Percentiles rank a stretch among this genome's conserved stretches.
These are phyloP conservation scores for Phytophthora capsici DNA, from an alignment of 352 stramenopile genomes.

Conservation along the genomic window DNA sequence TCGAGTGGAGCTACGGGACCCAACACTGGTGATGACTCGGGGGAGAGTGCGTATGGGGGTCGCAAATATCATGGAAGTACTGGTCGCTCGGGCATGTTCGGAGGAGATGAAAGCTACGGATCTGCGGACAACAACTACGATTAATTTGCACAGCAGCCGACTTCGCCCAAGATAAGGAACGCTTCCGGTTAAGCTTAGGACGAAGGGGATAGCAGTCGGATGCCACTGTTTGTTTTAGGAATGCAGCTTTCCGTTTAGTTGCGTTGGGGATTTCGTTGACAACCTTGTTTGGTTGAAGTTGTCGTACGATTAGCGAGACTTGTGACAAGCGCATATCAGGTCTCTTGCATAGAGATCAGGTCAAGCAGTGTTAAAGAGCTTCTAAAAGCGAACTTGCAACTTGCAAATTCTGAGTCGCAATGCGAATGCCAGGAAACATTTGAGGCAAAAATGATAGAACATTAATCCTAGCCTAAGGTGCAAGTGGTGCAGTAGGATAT, in stretches of 20 bases:
- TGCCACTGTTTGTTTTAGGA: not conserved
- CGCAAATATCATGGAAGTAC: not conserved
- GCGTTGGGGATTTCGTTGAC: not conserved
- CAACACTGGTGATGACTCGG: conserved; percentile 7
- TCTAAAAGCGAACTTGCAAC: too few species aligned
- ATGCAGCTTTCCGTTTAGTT: not conserved
- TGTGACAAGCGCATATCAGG: too few species aligned
- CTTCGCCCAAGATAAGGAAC: not conserved
- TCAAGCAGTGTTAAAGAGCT: too few species aligned
- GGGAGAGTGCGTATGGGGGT: not conserved
- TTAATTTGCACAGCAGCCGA: conserved; percentile 6
- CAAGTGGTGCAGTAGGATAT: too few species aligned
- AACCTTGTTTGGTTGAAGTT: not conserved
- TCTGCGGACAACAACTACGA: conserved; percentile 18
- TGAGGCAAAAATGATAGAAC: too few species aligned
- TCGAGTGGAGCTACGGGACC: conserved; percentile 1
- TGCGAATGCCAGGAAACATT: too few species aligned
- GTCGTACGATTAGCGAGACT: not conserved
- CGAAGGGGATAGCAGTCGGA: not conserved
- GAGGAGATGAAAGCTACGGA: conserved; percentile 11
- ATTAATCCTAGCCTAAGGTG: too few species aligned
- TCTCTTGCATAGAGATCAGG: not conserved
- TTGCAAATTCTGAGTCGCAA: too few species aligned
- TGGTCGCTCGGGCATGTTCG: conserved; percentile 17
- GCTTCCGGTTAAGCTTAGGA: too few species aligned